Evolutionary conservation across 2,329 filamentous ascomycete species (phyloP).

Genomic region (Diplodia seriata): DNA sequence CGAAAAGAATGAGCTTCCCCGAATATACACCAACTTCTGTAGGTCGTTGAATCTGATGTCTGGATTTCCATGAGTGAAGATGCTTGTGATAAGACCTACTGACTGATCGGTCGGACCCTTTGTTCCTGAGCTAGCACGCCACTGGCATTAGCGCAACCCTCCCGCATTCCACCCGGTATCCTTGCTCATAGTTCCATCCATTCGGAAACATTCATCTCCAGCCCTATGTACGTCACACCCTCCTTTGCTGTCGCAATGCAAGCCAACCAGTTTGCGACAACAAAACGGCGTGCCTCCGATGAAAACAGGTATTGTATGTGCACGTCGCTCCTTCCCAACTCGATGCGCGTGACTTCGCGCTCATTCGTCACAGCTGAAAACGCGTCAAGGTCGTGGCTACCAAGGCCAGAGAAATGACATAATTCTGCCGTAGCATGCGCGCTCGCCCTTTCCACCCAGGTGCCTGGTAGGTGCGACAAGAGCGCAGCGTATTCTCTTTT

Average conservation of each 20-base stretch:
- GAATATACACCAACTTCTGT: no score
- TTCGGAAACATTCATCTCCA: slow-evolving; percentile 2
- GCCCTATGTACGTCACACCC: slow-evolving; percentile 19
- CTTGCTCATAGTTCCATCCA: slow-evolving; percentile 17
- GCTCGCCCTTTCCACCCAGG: not conserved
- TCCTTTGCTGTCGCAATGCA: not conserved
- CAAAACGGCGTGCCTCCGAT: not conserved
- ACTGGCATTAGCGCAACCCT: not conserved
- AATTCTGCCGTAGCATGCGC: slow-evolving; percentile 24
- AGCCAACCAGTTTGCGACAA: slow-evolving; percentile 13
- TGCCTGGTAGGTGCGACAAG: not conserved
- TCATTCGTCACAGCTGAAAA: not conserved
- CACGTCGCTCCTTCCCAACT: not conserved
- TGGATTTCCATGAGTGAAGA: no score
- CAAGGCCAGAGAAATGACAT: slow-evolving; percentile 19
- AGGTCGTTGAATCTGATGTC: no score
- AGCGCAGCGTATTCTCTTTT: not conserved
- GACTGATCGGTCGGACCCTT: not conserved
- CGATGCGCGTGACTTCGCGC: not conserved
- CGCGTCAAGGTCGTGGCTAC: slow-evolving; percentile 7
- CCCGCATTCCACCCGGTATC: not conserved
- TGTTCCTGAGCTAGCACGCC: not conserved
- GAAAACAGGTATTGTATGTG: slow-evolving; percentile 12
- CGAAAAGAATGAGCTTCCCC: no score
- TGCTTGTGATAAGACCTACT: no score